These are phyloP conservation scores for Ceratocystis smalleyi DNA, from an alignment of 2,329 filamentous ascomycete genomes.

Conservation along the genomic window DNA sequence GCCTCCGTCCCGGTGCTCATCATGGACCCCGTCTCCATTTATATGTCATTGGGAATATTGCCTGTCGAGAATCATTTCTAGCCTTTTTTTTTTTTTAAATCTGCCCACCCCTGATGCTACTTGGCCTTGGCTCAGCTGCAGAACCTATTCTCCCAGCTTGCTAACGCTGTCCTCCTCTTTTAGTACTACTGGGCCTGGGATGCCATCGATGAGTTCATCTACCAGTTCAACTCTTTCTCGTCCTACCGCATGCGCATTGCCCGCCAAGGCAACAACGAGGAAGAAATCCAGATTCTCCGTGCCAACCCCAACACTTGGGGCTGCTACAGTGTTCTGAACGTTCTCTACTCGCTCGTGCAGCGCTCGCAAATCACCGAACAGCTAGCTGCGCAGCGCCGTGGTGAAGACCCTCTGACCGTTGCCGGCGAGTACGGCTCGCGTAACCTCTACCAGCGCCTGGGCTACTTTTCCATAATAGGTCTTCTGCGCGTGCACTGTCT, in stretches of 20 bases:
- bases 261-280: constrained; percentile 66
- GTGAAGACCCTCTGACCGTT: constrained; percentile 73
- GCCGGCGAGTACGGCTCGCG: constrained; percentile 91
- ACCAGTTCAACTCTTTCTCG: constrained; percentile 99
- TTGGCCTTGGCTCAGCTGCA: too few relatives aligned
- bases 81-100: not conserved
- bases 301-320: constrained; percentile 99
- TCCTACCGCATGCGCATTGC: constrained; percentile 89
- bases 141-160: not conserved
- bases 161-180: constrained; percentile 12
- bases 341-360: constrained; percentile 97
- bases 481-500: constrained; percentile 91
- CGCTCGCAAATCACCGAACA: constrained; percentile 97
- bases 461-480: constrained; percentile 98
- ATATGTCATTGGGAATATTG: too few relatives aligned
- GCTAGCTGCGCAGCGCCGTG: constrained; percentile 82
- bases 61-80: too few relatives aligned
- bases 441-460: constrained; percentile 92
- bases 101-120: not conserved
- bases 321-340: constrained; percentile 98
- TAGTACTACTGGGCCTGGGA: constrained; percentile 99
- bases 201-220: constrained; percentile 99
- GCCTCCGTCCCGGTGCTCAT: not conserved
- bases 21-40: too few relatives aligned
- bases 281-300: constrained; percentile 78